Percentiles rank a stretch among this genome's conserved stretches.
Conservation (phyloP, 176 grass and related monocot genomes). For the Oryza coarctata region DNA sequence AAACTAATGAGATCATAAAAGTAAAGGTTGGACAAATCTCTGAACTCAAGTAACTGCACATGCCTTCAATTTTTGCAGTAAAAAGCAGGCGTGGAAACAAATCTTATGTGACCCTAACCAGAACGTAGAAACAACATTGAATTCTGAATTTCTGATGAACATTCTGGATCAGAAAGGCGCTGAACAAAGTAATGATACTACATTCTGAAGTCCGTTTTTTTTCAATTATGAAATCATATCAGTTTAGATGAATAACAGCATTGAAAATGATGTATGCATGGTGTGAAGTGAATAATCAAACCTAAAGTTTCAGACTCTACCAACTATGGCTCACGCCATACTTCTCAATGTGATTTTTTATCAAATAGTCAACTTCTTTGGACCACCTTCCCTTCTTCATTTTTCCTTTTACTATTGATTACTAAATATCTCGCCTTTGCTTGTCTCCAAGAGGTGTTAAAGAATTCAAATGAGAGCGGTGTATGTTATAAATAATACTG, state of each 20-base stretch:
- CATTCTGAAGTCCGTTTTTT: not conserved
- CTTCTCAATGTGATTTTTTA: slow-evolving; percentile 42
- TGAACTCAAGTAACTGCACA: not conserved
- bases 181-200: not conserved
- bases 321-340: slow-evolving; percentile 47
- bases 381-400: slow-evolving; percentile 52
- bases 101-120: not conserved
- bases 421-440: not conserved
- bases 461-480: slow-evolving; percentile 14
- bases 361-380: slow-evolving; percentile 37
- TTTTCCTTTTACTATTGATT: not conserved
- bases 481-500: slow-evolving; percentile 18
- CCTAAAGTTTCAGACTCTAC: slow-evolving; percentile 49
- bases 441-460: slow-evolving; percentile 37
- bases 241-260: not conserved
- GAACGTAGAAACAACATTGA: not conserved
- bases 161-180: not conserved
- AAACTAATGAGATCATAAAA: not conserved
- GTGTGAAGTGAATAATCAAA: not conserved
- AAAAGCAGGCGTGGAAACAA: not conserved
- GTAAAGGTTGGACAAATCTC: not conserved
- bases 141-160: no score
- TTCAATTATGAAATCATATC: not conserved
- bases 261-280: not conserved
- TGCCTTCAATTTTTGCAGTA: not conserved